Evolutionary conservation across 306 rosid species (phyloP).

Genomic region (Corylus heterophylla): DNA sequence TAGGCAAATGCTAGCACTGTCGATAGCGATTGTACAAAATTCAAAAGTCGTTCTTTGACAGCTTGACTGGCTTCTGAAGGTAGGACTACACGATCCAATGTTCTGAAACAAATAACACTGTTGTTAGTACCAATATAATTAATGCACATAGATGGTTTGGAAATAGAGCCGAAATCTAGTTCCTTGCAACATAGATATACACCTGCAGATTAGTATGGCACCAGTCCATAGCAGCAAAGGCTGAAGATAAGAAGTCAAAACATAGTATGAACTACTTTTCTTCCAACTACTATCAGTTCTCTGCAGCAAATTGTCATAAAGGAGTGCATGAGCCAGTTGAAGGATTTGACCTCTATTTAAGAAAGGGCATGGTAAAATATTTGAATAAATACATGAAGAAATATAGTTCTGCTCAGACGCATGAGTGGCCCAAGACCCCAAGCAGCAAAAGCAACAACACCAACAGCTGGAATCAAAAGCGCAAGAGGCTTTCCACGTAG

Average conservation of each 20-base stretch:
- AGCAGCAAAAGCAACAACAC: slow-evolving; percentile 85
- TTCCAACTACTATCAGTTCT: slow-evolving; percentile 78
- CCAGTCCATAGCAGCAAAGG: slow-evolving; percentile 91
- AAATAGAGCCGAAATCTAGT: slow-evolving; percentile 12
- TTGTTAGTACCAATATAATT: slow-evolving; percentile 29
- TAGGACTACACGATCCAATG: slow-evolving; percentile 77
- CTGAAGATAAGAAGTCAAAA: slow-evolving; percentile 72
- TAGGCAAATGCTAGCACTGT: slow-evolving; percentile 89
- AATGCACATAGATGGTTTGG: not conserved
- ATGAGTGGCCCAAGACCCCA: slow-evolving; percentile 85
- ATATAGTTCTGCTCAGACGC: slow-evolving; percentile 65
- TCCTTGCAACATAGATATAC: slow-evolving; percentile 20
- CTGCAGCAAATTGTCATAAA: slow-evolving; percentile 45
- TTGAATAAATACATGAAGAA: slow-evolving; percentile 60
- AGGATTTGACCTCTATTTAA: slow-evolving; percentile 27
- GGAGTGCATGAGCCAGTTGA: slow-evolving; percentile 23
- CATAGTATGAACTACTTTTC: slow-evolving; percentile 64
- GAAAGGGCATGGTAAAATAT: slow-evolving; percentile 17
- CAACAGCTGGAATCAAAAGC: slow-evolving; percentile 71
- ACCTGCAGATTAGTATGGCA: slow-evolving; percentile 89
- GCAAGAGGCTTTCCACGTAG: slow-evolving; percentile 57
- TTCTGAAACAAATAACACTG: slow-evolving; percentile 57
- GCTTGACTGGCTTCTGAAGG: slow-evolving; percentile 80
- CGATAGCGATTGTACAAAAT: slow-evolving; percentile 75
- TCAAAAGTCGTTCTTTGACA: slow-evolving; percentile 80